phyloP scores from a whole-genome alignment of 768 basidiomycete species.

The Pleurotus eryngii region DNA sequence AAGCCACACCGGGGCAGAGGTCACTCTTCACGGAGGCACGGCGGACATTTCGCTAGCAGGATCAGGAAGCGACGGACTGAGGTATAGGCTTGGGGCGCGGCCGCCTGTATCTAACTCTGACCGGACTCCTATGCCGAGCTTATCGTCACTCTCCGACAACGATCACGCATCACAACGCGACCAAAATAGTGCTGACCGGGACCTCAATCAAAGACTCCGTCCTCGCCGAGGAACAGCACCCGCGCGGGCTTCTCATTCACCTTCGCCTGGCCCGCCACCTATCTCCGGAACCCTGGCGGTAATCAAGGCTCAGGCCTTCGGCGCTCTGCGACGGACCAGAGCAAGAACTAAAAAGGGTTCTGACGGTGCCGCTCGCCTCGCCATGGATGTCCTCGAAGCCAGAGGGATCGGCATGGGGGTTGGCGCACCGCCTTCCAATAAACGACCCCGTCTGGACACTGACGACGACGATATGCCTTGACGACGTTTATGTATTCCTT shows the following conservation, averaged over 20 bases:
- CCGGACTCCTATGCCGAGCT: conserved; percentile 41
- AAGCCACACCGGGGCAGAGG: conserved; percentile 48
- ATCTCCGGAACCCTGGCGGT: conserved; percentile 83
- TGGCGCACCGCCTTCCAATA: conserved; percentile 29
- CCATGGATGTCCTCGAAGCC: conserved; percentile 78
- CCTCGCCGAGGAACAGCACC: conserved; percentile 42
- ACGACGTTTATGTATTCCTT: conserved; percentile 17
- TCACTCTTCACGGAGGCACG: conserved; percentile 71
- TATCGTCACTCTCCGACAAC: conserved; percentile 47
- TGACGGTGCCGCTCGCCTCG: conserved; percentile 68
- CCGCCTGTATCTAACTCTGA: conserved; percentile 48
- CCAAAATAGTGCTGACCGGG: conserved; percentile 55
- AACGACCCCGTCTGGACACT: conserved; percentile 50
- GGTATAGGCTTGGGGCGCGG: conserved; percentile 54
- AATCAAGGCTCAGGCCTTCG: conserved; percentile 89
- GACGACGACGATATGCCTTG: conserved; percentile 41
- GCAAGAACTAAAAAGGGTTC: conserved; percentile 69
- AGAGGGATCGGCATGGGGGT: conserved; percentile 59
- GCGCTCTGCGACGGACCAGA: conserved; percentile 76
- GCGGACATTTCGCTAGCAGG: conserved; percentile 58
- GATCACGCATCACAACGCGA: conserved; percentile 52
- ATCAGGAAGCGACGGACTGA: conserved; percentile 50
- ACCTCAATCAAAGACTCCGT: conserved; percentile 39
- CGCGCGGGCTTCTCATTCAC: conserved; percentile 48
- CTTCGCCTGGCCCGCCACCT: conserved; percentile 40